These are phyloP conservation scores for Puya raimondii DNA, from an alignment of 176 grass and related monocot genomes.

Conservation along the genomic window DNA sequence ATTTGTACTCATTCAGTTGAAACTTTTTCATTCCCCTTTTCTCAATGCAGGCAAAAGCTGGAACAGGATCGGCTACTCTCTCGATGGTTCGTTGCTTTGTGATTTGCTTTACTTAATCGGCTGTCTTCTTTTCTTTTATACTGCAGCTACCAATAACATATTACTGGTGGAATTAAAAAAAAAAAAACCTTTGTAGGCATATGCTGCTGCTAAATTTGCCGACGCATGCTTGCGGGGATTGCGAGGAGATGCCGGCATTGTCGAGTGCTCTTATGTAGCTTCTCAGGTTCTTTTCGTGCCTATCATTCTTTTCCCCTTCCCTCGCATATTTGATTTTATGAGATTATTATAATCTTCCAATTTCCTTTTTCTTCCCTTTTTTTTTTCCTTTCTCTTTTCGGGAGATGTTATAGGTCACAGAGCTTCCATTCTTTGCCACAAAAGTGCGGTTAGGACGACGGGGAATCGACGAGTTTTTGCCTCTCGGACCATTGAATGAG, in stretches of 20 bases:
- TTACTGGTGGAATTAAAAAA: constrained; percentile 11
- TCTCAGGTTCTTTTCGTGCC: constrained; percentile 39
- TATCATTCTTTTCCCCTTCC: neutral
- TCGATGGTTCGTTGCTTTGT: constrained; percentile 44
- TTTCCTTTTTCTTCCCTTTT: constrained; percentile 9
- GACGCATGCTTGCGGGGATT: constrained; percentile 72
- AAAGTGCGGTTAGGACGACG: constrained; percentile 55
- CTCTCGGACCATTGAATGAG: constrained; percentile 67
- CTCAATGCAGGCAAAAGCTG: constrained; percentile 75
- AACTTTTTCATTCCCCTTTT: neutral
- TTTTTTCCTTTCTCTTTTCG: constrained; percentile 13
- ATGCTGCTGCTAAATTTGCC: constrained; percentile 69
- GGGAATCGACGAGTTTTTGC: constrained; percentile 66
- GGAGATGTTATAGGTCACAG: constrained; percentile 49
- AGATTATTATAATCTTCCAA: constrained; percentile 4
- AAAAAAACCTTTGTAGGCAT: constrained; percentile 29
- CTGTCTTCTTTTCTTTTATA: neutral
- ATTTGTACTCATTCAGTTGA: neutral
- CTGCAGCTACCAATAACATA: neutral
- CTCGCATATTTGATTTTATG: neutral
- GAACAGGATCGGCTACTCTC: constrained; percentile 73
- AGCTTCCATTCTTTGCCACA: constrained; percentile 78
- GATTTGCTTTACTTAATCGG: constrained; percentile 11
- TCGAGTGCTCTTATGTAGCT: constrained; percentile 79
- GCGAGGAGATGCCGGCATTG: constrained; percentile 60